Conservation (phyloP, 2,329 filamentous ascomycete genomes). For the Fusarium sp. region DNA sequence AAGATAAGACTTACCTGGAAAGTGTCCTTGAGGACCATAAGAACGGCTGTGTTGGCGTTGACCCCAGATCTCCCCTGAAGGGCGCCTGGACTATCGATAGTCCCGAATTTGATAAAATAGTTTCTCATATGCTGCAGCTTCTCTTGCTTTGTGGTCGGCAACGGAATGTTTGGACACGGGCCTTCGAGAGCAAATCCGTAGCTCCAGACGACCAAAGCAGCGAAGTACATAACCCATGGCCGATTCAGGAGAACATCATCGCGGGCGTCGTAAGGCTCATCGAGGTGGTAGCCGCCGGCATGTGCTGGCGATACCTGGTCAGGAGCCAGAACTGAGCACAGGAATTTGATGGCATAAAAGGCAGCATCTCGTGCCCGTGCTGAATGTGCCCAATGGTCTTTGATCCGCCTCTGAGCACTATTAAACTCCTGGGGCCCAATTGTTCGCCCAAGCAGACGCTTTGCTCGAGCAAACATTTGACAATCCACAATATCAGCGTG, state of each 20-base stretch:
- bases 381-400: constrained; percentile 87
- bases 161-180: constrained; percentile 67
- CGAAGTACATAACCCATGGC: constrained; percentile 96
- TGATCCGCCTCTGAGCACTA: constrained; percentile 85
- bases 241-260: constrained; percentile 92
- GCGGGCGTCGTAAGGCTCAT: constrained; percentile 78
- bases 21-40: constrained; percentile 84
- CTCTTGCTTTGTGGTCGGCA: constrained; percentile 71
- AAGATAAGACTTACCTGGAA: constrained; percentile 63
- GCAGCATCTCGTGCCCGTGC: constrained; percentile 90
- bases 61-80: constrained; percentile 79
- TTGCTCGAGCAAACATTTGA: constrained; percentile 93
- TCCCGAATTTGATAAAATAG: constrained; percentile 80
- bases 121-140: constrained; percentile 82
- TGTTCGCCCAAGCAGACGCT: constrained; percentile 83
- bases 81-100: constrained; percentile 80
- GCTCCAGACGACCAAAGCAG: constrained; percentile 91
- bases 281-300: constrained; percentile 57
- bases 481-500: constrained; percentile 98
- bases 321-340: constrained; percentile 84
- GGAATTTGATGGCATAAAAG: constrained; percentile 90
- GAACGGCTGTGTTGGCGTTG: constrained; percentile 84
- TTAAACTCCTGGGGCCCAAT: constrained; percentile 86
- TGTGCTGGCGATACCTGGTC: constrained; percentile 53
- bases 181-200: constrained; percentile 95